Base-by-base conservation (phyloP, 345 rosid species). In the Boechera stricta region DNA sequence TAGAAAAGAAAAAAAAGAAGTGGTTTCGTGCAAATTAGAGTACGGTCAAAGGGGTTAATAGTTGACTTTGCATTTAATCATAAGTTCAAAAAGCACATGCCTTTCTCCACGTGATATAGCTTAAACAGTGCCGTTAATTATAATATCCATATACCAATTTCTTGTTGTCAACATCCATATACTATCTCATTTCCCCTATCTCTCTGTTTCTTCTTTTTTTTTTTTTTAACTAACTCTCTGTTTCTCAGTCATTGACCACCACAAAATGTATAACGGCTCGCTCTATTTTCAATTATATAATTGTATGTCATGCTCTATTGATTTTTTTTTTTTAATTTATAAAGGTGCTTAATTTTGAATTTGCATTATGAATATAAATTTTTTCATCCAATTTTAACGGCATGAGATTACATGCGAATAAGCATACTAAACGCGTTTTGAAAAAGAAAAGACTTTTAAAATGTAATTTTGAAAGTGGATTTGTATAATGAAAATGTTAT, bases 21-120 rank as follows among this genome's bases (percentile, higher is more conserved):
- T 74, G 36, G 33, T 39, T 36, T 60, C 63, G 55, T 51, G 74
- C 36, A 51, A 69, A 69, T 35, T 41, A 76, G 64, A 69, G 71
- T 77, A 65, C 55, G 47, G 72, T 71, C 72, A 77, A 77, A 49
- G 39, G 29, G 51, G 26, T 72, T 71, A 67, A 15, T 78, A 65
- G 72, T 78, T 78, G 81, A 78, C 77, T 72, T 78, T 72, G 68
- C 69, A 66, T 48, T 71, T 72, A 72, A 78, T 78, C 69, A 78
- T 72, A 11, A 7, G 33, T 29, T 12, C 9, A 32, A 49, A 28
- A 31, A 44, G 69, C 81, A 78, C 77, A 78, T 78, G 81, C 64
- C 4, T 42, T 51, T 41, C 63, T 72, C 73, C 77, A 78, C 81
- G 77, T 78, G 81, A 65, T 72, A 16, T 57, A 48, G 73, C 77